Conservation (phyloP, 2,329 filamentous ascomycete genomes). For the Aspergillus aculeatinus region DNA sequence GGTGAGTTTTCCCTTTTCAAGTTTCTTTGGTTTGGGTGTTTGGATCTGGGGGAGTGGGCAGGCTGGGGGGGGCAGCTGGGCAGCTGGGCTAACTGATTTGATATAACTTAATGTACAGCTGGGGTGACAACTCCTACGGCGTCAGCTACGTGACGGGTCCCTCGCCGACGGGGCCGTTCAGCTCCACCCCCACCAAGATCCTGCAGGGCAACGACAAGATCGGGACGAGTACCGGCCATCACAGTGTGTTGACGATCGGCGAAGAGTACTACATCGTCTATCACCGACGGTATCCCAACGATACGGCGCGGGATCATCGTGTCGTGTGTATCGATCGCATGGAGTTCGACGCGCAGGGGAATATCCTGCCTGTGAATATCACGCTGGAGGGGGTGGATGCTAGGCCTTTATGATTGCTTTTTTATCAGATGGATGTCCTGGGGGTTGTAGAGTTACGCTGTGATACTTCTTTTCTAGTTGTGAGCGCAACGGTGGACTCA, state of each 20-base stretch:
- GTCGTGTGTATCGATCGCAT: constrained; percentile 51
- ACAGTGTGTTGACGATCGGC: constrained; percentile 42
- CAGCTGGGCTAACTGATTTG: constrained; percentile 2
- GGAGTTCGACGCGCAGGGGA: constrained; percentile 47
- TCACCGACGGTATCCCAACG: constrained; percentile 48
- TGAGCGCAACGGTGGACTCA: too few species aligned
- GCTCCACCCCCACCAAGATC: constrained; percentile 37
- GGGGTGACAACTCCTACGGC: constrained; percentile 49
- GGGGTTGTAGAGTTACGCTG: too few species aligned
- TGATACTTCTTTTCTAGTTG: background rate
- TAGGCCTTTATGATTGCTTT: constrained; percentile 10
- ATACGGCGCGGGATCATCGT: constrained; percentile 49
- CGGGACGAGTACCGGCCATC: constrained; percentile 42
- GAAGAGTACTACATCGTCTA: constrained; percentile 49
- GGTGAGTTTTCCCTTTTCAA: constrained; percentile 20
- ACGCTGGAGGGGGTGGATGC: constrained; percentile 29
- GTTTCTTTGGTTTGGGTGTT: background rate
- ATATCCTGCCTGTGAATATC: constrained; percentile 46
- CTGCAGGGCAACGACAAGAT: constrained; percentile 29
- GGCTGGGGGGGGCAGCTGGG: background rate
- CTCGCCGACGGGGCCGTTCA: constrained; percentile 46
- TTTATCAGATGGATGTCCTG: background rate
- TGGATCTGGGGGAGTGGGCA: background rate
- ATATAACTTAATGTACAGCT: constrained; percentile 23
- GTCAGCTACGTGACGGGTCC: constrained; percentile 46